Conservation (phyloP, 1,139 yeast genomes). For the Taiozyma sp. region DNA sequence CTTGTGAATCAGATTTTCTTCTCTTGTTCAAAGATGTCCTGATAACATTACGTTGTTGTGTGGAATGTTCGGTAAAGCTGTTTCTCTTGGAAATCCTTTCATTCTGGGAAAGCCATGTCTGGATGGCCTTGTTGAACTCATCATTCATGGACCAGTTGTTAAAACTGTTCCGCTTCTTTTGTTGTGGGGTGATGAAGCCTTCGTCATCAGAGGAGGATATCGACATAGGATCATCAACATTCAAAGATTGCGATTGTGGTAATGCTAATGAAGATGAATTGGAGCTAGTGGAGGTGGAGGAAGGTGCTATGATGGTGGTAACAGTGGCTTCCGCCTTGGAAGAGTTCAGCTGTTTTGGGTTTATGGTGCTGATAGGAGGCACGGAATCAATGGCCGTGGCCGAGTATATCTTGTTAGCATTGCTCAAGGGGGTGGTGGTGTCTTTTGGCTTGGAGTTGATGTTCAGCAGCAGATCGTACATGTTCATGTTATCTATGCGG, state of each 20-base stretch:
- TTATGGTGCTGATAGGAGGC: conserved; percentile 11
- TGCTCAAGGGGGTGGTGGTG: not conserved
- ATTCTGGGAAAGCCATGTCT: conserved; percentile 18
- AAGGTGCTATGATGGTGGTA: not conserved
- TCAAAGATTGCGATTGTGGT: not conserved
- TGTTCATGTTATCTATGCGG: not conserved
- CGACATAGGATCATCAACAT: conserved; percentile 3
- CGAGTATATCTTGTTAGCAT: not conserved
- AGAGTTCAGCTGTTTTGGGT: conserved; percentile 15
- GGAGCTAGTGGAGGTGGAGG: conserved; percentile 2
- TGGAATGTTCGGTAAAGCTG: conserved; percentile 1
- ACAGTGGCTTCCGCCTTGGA: not conserved
- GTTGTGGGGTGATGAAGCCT: not conserved
- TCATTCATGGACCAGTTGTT: conserved; percentile 20
- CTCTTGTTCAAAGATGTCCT: conserved; percentile 14
- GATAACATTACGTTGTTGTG: conserved; percentile 2
- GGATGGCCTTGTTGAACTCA: conserved; percentile 19
- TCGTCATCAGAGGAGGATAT: conserved; percentile 6
- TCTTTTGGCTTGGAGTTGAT: not conserved
- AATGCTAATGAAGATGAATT: conserved; percentile 4
- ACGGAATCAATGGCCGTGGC: not conserved
- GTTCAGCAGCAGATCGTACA: not conserved
- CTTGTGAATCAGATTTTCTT: conserved; percentile 20
- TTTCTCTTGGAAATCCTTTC: conserved; percentile 7
- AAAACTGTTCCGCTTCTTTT: not conserved